Conservation (phyloP, 2,329 filamentous ascomycete genomes). For the Fonsecaea pugnacius region DNA sequence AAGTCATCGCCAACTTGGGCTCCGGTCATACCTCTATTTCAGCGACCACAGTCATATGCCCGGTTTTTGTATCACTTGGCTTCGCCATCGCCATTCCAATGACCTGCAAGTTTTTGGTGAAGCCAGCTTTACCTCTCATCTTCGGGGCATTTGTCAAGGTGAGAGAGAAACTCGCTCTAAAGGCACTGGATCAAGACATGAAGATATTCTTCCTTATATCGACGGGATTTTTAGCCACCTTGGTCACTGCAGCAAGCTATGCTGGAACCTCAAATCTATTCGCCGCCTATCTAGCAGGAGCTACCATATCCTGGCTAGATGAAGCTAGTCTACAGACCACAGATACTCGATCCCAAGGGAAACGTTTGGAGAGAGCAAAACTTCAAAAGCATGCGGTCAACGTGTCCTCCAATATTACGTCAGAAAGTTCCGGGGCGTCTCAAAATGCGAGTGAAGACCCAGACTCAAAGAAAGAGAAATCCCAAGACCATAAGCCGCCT, state of each 20-base stretch:
- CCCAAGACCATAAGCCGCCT: not conserved
- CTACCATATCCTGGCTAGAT: constrained; percentile 58
- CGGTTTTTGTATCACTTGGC: constrained; percentile 55
- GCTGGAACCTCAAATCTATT: constrained; percentile 62
- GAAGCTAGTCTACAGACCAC: constrained; percentile 17
- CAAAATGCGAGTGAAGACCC: not conserved
- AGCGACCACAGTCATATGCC: constrained; percentile 53
- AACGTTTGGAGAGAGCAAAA: not conserved
- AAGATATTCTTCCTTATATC: constrained; percentile 46
- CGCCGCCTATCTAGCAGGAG: constrained; percentile 62
- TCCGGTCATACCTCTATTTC: constrained; percentile 41
- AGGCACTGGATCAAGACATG: constrained; percentile 35
- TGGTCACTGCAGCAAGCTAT: constrained; percentile 57
- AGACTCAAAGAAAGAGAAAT: not conserved
- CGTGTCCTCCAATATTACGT: not conserved
- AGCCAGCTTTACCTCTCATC: constrained; percentile 23
- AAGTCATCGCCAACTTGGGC: constrained; percentile 72
- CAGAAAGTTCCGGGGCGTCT: not conserved
- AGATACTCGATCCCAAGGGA: not conserved
- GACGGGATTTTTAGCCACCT: constrained; percentile 50
- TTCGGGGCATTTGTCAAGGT: not conserved
- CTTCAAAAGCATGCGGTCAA: not conserved
- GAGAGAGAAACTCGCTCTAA: not conserved
- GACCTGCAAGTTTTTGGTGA: constrained; percentile 38
- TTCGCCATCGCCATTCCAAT: constrained; percentile 41